Evolutionary conservation across 371 early-diverging fungal genomes (phyloP).

Genomic region (Mortierella sp.): DNA sequence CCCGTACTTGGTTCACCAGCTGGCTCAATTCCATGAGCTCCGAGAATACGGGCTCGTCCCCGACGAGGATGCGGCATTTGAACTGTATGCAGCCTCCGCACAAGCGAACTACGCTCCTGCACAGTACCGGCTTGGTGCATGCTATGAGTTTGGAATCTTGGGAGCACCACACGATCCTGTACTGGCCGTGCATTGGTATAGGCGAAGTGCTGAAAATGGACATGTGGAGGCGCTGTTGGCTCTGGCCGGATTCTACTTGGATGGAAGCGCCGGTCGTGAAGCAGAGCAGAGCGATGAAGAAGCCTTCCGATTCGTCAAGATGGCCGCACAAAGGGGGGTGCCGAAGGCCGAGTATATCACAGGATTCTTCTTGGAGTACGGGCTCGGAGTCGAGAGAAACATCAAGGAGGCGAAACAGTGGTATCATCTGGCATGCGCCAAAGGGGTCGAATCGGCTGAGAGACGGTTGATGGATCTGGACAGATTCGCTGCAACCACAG

Average conservation of each 20-base stretch:
- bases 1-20: conserved; percentile 46
- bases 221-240: conserved; percentile 51
- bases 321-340: conserved; percentile 41
- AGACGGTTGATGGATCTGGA: conserved; percentile 37
- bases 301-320: conserved; percentile 36
- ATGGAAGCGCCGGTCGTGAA: conserved; percentile 40
- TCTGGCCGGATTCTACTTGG: conserved; percentile 46
- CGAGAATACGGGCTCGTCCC: conserved; percentile 51
- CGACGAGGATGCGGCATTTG: conserved; percentile 50
- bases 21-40: conserved; percentile 51
- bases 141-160: conserved; percentile 48
- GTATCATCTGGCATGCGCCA: conserved; percentile 51
- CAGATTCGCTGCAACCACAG: background rate
- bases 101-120: conserved; percentile 52
- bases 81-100: conserved; percentile 48
- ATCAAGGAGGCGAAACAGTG: conserved; percentile 38
- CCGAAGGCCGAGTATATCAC: conserved; percentile 53
- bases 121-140: conserved; percentile 48
- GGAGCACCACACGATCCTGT: conserved; percentile 36
- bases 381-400: conserved; percentile 32
- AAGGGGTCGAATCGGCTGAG: conserved; percentile 48
- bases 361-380: conserved; percentile 49
- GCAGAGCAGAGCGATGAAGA: conserved; percentile 52
- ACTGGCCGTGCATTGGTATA: conserved; percentile 50
- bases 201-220: conserved; percentile 42